phyloP scores from a whole-genome alignment of 306 rosid genomes.

The Quillaja saponaria region DNA sequence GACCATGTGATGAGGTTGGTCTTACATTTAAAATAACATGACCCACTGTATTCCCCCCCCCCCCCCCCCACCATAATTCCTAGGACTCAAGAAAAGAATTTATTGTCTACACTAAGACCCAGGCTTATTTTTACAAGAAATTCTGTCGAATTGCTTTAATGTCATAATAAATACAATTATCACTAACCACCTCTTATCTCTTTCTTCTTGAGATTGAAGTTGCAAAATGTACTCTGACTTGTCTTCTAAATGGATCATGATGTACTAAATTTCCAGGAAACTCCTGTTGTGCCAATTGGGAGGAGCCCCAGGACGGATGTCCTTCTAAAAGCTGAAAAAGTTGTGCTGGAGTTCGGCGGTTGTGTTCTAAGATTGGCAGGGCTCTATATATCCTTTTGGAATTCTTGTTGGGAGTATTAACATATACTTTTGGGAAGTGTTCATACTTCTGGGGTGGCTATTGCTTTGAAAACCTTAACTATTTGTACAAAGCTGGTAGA shows the following conservation, averaged over 20 bases:
- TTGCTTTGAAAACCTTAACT: conserved; percentile 53
- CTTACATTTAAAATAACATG: conserved; percentile 25
- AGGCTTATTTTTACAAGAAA: conserved; percentile 4
- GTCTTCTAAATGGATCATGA: conserved; percentile 11
- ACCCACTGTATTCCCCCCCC: too few species aligned
- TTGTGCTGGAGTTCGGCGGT: conserved; percentile 76
- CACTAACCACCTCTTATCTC: conserved; percentile 1
- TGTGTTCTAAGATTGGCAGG: conserved; percentile 82
- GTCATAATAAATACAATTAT: conserved; percentile 6
- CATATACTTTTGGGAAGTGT: not conserved
- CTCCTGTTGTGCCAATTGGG: conserved; percentile 82
- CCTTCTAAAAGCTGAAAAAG: conserved; percentile 79
- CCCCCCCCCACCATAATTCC: too few species aligned
- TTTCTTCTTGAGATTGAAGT: conserved; percentile 5
- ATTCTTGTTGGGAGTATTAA: conserved; percentile 27
- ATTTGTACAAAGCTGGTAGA: conserved; percentile 68
- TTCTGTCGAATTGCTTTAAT: conserved; percentile 15
- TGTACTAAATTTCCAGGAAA: conserved; percentile 55
- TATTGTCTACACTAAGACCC: conserved; percentile 3
- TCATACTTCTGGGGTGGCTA: conserved; percentile 14
- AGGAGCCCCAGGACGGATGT: conserved; percentile 86
- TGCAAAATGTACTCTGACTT: conserved; percentile 5
- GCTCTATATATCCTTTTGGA: conserved; percentile 85
- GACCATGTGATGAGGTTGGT: conserved; percentile 83
- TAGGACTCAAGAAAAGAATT: conserved; percentile 9